phyloP scores from a whole-genome alignment of 2,329 filamentous ascomycete genomes.

The Purpureocillium takamizusanense region DNA sequence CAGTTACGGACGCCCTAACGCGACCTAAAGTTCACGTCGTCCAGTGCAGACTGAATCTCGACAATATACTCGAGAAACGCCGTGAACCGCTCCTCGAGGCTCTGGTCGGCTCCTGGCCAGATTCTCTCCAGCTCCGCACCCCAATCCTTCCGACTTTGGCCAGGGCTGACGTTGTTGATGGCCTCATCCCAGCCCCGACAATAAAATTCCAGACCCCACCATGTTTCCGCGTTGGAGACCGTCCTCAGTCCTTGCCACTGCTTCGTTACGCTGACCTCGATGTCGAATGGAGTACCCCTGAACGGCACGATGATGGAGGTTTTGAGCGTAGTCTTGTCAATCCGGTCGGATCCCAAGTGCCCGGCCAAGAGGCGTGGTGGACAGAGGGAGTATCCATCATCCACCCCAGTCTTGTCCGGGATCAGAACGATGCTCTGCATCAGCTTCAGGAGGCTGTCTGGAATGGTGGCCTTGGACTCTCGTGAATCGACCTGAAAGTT shows the following conservation, averaged over 20 bases:
- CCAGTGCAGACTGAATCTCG: conserved; percentile 19
- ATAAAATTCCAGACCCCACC: conserved; percentile 22
- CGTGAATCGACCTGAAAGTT: conserved; percentile 19
- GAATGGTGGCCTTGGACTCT: conserved; percentile 9
- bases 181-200: conserved; percentile 27
- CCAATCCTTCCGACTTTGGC: conserved; percentile 19
- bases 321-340: conserved; percentile 14
- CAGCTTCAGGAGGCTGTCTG: conserved; percentile 10
- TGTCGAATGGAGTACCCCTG: conserved; percentile 18
- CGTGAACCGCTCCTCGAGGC: conserved; percentile 16
- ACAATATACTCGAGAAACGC: conserved; percentile 21
- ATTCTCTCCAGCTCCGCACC: conserved; percentile 18
- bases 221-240: conserved; percentile 10
- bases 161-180: conserved; percentile 17
- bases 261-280: conserved; percentile 22
- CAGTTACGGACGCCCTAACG: not conserved
- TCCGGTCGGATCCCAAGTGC: not conserved
- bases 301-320: conserved; percentile 19
- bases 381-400: not conserved
- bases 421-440: conserved; percentile 13
- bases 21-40: conserved; percentile 4
- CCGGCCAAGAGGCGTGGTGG: not conserved
- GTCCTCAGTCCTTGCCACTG: conserved; percentile 14
- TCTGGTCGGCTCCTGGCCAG: conserved; percentile 19
- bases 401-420: not conserved